phyloP scores from a whole-genome alignment of 495 filamentous ascomycete species.

The Bacidia gigantensis region DNA sequence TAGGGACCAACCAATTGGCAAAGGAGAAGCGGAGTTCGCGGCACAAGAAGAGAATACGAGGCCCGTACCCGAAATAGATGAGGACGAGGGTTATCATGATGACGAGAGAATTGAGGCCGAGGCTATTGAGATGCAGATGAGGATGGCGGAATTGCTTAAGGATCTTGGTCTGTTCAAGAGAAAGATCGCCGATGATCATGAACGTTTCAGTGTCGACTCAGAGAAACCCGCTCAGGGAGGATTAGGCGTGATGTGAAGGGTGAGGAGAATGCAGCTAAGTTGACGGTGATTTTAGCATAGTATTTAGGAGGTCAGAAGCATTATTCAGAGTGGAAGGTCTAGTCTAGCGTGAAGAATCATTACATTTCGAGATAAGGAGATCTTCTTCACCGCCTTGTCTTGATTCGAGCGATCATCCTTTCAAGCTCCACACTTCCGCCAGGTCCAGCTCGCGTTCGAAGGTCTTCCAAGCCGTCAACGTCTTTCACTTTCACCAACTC shows the following conservation, averaged over 20 bases:
- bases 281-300: not conserved
- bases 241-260: slow-evolving; percentile 6
- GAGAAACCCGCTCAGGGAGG: slow-evolving; percentile 13
- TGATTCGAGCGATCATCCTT: slow-evolving; percentile 44
- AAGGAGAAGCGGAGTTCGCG: slow-evolving; percentile 29
- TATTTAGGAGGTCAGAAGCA: not conserved
- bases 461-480: slow-evolving; percentile 46
- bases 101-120: slow-evolving; percentile 30
- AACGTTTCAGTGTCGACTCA: slow-evolving; percentile 34
- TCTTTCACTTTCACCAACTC: slow-evolving; percentile 80
- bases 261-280: not conserved
- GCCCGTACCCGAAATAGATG: slow-evolving; percentile 16
- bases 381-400: slow-evolving; percentile 34
- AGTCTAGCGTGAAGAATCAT: no score
- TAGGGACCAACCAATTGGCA: slow-evolving; percentile 21
- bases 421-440: slow-evolving; percentile 42
- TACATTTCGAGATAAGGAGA: not conserved
- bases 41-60: slow-evolving; percentile 23
- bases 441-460: slow-evolving; percentile 44
- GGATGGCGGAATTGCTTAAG: slow-evolving; percentile 33
- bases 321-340: not conserved
- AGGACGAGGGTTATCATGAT: slow-evolving; percentile 25
- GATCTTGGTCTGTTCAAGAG: slow-evolving; percentile 61
- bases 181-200: slow-evolving; percentile 68
- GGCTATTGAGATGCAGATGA: slow-evolving; percentile 25